These are phyloP conservation scores for Cyclotella sp. DNA, from an alignment of 108 stramenopile species.

Conservation along the genomic window DNA sequence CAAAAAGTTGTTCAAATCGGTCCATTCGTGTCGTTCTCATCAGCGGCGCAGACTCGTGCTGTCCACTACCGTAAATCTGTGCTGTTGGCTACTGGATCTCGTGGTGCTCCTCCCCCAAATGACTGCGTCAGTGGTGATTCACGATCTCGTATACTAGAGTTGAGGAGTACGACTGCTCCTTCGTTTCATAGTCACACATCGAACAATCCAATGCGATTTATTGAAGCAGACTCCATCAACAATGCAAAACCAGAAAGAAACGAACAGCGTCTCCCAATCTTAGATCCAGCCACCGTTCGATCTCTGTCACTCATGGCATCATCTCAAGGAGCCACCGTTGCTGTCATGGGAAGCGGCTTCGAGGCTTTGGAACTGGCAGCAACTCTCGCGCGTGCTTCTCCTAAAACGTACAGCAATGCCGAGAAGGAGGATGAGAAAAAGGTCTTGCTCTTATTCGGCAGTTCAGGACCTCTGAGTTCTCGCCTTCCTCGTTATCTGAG, in stretches of 20 bases:
- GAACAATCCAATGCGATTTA: background rate
- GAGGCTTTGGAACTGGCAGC: constrained; percentile 82
- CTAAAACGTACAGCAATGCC: background rate
- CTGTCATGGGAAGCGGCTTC: constrained; percentile 81
- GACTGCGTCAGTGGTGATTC: constrained; percentile 64
- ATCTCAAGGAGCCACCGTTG: constrained; percentile 63
- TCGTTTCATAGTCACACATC: background rate
- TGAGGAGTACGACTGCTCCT: constrained; percentile 53
- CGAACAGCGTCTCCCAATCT: constrained; percentile 18
- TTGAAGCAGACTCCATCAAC: background rate
- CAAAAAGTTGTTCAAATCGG: constrained; percentile 27
- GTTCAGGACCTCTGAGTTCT: constrained; percentile 56
- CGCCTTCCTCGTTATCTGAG: constrained; percentile 79
- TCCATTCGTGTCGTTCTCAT: background rate
- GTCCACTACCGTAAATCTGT: constrained; percentile 74
- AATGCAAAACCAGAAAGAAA: constrained; percentile 24
- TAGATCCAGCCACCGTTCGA: constrained; percentile 53
- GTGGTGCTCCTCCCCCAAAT: constrained; percentile 80
- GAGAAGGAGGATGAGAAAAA: constrained; percentile 39
- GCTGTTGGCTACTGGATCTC: constrained; percentile 79
- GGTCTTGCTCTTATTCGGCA: constrained; percentile 71
- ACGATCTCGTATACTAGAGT: constrained; percentile 63
- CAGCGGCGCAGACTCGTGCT: background rate
- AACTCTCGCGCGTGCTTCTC: constrained; percentile 37
- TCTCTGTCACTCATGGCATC: constrained; percentile 55